These are phyloP conservation scores for Paramecium primaurelia DNA, from an alignment of 73 alveolate genomes.

Conservation along the genomic window DNA sequence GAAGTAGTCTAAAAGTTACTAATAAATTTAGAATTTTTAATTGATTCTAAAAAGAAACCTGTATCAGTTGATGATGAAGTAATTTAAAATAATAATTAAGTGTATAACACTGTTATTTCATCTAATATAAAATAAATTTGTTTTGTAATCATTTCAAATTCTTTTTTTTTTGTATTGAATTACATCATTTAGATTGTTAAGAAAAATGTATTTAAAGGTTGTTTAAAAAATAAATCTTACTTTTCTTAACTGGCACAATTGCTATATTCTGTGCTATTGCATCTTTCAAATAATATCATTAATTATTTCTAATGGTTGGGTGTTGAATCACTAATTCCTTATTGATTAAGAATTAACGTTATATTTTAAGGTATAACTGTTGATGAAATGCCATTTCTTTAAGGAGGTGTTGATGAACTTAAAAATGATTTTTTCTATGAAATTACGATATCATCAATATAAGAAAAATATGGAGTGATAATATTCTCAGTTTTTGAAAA, in stretches of 20 bases:
- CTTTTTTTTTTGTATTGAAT: neutral
- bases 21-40: neutral
- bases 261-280: neutral
- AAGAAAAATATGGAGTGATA: neutral
- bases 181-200: neutral
- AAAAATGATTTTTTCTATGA: neutral
- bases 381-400: neutral
- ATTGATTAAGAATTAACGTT: neutral
- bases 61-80: neutral
- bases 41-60: constrained; percentile 1
- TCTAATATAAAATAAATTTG: neutral
- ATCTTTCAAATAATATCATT: neutral
- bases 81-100: neutral
- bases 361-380: neutral
- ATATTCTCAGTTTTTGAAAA: neutral
- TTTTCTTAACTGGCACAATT: neutral
- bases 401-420: neutral
- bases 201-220: neutral
- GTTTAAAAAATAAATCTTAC: neutral
- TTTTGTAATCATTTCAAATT: neutral
- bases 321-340: neutral
- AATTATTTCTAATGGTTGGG: neutral
- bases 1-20: neutral
- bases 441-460: neutral
- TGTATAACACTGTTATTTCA: neutral